phyloP scores from a whole-genome alignment of 345 rosid species.

The Populus euphratica region DNA sequence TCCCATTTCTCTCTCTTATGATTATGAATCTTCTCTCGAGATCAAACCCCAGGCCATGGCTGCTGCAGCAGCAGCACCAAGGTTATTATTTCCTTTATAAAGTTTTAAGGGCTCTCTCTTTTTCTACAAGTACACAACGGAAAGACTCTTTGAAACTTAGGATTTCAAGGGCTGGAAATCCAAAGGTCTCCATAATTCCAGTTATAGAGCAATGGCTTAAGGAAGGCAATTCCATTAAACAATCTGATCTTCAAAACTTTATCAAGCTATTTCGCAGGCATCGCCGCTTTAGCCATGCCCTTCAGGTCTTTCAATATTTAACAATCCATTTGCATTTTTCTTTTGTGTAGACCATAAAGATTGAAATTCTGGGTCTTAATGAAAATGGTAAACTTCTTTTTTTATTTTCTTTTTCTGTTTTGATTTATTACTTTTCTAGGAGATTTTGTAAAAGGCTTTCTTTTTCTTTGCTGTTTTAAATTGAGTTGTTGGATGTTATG shows the following conservation, averaged over 20 bases:
- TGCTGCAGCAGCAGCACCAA: not conserved
- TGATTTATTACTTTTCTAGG: too few relatives aligned
- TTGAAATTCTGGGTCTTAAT: not conserved
- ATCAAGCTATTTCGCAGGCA: constrained; percentile 39
- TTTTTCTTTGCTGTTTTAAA: too few relatives aligned
- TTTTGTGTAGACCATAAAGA: not conserved
- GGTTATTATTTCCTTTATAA: not conserved
- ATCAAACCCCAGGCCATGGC: too few relatives aligned
- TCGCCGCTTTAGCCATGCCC: constrained; percentile 46
- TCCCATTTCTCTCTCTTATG: too few relatives aligned
- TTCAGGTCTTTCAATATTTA: constrained; percentile 33
- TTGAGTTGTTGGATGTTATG: too few relatives aligned
- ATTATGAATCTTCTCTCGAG: too few relatives aligned
- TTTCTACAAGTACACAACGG: constrained; percentile 13
- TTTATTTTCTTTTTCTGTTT: too few relatives aligned
- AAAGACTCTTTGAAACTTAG: constrained; percentile 34
- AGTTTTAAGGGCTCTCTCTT: constrained; percentile 6
- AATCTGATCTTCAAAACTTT: constrained; percentile 27
- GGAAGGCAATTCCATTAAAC: constrained; percentile 34
- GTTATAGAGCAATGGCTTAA: constrained; percentile 53
- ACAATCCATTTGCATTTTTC: not conserved
- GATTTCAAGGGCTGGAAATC: constrained; percentile 35
- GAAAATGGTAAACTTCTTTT: not conserved
- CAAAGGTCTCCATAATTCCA: constrained; percentile 29
- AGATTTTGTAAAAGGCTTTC: too few relatives aligned